Percentiles rank a stretch among this genome's conserved stretches.
Evolutionary conservation across 371 early-diverging fungal genomes (phyloP).

Genomic region (Actinomortierella wolfii): DNA sequence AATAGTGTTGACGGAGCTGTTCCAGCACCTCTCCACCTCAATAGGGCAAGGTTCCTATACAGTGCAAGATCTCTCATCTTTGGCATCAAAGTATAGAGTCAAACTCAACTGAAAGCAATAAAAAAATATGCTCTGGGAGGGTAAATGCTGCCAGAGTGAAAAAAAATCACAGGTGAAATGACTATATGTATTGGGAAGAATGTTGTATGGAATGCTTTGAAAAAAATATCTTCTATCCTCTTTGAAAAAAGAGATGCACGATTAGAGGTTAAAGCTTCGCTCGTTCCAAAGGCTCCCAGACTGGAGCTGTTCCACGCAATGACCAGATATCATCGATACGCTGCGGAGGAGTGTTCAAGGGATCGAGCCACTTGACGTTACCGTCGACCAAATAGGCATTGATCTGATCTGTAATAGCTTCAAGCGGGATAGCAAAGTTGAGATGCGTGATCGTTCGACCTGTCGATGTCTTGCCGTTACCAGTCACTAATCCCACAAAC

Average conservation of each 20-base stretch:
- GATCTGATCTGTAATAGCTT: conserved; percentile 34
- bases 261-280: conserved; percentile 1
- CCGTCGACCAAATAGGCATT: conserved; percentile 49
- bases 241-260: too few relatives aligned
- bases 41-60: conserved; percentile 7
- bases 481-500: conserved; percentile 43
- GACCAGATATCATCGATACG: conserved; percentile 42
- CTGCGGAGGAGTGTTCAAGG: conserved; percentile 21
- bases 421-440: conserved; percentile 43
- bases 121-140: neutral
- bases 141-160: too few relatives aligned
- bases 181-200: too few relatives aligned
- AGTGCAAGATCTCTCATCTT: conserved; percentile 15
- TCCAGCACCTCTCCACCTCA: conserved; percentile 19
- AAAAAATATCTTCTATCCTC: too few relatives aligned
- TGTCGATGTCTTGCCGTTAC: conserved; percentile 44
- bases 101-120: conserved; percentile 4
- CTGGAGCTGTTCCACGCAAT: conserved; percentile 36
- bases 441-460: conserved; percentile 46
- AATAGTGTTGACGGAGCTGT: conserved; percentile 23
- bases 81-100: conserved; percentile 34
- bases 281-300: conserved; percentile 39
- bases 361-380: conserved; percentile 47
- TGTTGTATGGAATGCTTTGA: too few relatives aligned
- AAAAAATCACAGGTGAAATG: too few relatives aligned